These are phyloP conservation scores for Pisolithus albus DNA, from an alignment of 768 basidiomycete genomes.

Conservation along the genomic window DNA sequence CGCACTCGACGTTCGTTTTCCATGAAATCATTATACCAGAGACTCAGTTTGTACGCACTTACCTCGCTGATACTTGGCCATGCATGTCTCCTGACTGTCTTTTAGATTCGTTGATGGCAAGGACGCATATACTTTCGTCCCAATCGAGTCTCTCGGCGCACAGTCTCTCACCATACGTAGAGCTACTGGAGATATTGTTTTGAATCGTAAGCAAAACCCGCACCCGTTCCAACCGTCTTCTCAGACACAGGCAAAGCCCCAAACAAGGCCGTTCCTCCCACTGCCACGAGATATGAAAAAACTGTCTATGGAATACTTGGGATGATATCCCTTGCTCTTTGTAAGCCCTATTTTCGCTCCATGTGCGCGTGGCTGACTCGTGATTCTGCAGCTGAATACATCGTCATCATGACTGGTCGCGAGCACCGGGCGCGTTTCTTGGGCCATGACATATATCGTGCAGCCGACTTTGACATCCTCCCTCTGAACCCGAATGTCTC, in stretches of 20 bases:
- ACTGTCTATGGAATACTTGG: conserved; percentile 72
- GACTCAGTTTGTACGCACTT: conserved; percentile 58
- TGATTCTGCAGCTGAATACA: conserved; percentile 71
- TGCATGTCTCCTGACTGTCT: conserved; percentile 9
- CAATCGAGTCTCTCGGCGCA: conserved; percentile 51
- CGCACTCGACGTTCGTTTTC: conserved; percentile 16
- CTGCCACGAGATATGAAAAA: conserved; percentile 55
- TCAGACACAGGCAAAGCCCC: conserved; percentile 35
- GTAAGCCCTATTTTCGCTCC: conserved; percentile 35
- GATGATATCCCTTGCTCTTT: conserved; percentile 67
- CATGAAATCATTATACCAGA: conserved; percentile 69
- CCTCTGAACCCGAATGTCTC: conserved; percentile 73
- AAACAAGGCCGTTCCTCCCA: conserved; percentile 45
- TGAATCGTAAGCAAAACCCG: conserved; percentile 47
- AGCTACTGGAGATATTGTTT: conserved; percentile 65
- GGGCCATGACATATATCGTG: conserved; percentile 82
- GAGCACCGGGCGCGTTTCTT: conserved; percentile 72
- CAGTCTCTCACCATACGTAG: conserved; percentile 68
- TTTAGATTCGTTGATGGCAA: conserved; percentile 60
- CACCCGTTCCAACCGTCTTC: background rate
- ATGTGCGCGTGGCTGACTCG: background rate
- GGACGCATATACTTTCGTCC: conserved; percentile 76
- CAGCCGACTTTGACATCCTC: conserved; percentile 86
- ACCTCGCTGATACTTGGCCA: background rate
- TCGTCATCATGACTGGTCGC: conserved; percentile 82